phyloP scores from a whole-genome alignment of 78 protist species.

The Chrysochromulina parva region DNA sequence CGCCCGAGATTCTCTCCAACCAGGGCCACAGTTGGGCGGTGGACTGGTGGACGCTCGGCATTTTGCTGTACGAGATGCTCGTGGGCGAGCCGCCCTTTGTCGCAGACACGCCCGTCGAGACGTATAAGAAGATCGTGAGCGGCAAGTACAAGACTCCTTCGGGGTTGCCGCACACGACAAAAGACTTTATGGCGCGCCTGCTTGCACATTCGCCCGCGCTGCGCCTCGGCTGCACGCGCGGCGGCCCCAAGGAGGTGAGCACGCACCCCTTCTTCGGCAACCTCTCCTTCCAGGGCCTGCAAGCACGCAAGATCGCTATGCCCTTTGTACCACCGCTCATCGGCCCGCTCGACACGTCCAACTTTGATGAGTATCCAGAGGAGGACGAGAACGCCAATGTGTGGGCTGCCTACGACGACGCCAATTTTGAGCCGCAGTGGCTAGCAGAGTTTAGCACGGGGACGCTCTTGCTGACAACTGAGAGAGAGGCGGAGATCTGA shows the following conservation, averaged over 20 bases:
- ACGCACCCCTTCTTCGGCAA: neutral
- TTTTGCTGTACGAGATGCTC: conserved; percentile 60
- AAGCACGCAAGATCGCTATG: neutral
- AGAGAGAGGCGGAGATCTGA: too few relatives aligned
- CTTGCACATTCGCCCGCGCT: neutral
- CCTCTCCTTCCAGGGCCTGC: neutral
- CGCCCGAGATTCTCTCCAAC: conserved; percentile 63
- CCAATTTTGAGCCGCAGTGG: too few relatives aligned
- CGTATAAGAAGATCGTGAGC: neutral
- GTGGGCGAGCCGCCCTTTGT: conserved; percentile 49
- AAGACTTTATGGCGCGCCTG: neutral
- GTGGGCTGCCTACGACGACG: too few relatives aligned
- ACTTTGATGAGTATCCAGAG: too few relatives aligned
- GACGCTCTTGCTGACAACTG: too few relatives aligned
- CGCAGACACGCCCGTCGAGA: neutral
- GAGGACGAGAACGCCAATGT: too few relatives aligned
- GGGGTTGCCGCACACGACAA: neutral
- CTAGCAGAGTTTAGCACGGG: too few relatives aligned
- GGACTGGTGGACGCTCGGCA: conserved; percentile 63
- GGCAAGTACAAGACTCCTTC: neutral
- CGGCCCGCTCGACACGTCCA: too few relatives aligned
- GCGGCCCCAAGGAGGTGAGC: neutral
- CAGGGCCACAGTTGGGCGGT: conserved; percentile 50
- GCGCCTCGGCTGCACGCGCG: neutral
- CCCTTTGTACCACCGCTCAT: too few relatives aligned